Evolutionary conservation across 2,329 filamentous ascomycete genomes (phyloP).

Genomic region (Trichoderma sp.): DNA sequence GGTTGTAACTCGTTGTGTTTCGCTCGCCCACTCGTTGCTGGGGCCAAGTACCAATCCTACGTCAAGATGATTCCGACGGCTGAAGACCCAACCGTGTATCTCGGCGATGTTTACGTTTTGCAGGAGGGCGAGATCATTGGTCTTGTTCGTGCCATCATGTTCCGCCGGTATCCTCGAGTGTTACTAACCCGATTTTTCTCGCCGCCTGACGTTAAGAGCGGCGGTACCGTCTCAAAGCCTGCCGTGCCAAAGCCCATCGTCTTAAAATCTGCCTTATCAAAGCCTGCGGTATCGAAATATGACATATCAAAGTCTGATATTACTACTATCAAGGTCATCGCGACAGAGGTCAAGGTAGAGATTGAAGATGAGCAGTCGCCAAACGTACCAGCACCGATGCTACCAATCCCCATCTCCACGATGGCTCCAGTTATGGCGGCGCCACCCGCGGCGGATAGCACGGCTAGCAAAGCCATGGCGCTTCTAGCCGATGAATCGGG

Average conservation of each 20-base stretch:
- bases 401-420: not conserved
- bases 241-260: not conserved
- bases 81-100: not conserved
- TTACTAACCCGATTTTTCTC: not conserved
- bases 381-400: not conserved
- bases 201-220: not conserved
- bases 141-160: not conserved
- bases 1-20: not conserved
- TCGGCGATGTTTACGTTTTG: not conserved
- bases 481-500: not conserved
- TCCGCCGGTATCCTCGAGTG: not conserved
- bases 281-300: no score
- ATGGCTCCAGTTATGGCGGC: not conserved
- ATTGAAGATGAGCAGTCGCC: not conserved
- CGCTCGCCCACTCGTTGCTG: not conserved
- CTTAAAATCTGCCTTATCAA: no score
- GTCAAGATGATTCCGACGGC: not conserved
- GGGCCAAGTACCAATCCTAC: not conserved
- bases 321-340: not conserved
- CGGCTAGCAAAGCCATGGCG: not conserved
- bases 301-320: no score
- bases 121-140: not conserved
- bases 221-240: not conserved
- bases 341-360: not conserved
- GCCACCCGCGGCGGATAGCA: not conserved